Evolutionary conservation across 768 basidiomycete species (phyloP), one percentile per base, ranked within the genome.

Genomic region (Phanerodontia chrysosporium): DNA sequence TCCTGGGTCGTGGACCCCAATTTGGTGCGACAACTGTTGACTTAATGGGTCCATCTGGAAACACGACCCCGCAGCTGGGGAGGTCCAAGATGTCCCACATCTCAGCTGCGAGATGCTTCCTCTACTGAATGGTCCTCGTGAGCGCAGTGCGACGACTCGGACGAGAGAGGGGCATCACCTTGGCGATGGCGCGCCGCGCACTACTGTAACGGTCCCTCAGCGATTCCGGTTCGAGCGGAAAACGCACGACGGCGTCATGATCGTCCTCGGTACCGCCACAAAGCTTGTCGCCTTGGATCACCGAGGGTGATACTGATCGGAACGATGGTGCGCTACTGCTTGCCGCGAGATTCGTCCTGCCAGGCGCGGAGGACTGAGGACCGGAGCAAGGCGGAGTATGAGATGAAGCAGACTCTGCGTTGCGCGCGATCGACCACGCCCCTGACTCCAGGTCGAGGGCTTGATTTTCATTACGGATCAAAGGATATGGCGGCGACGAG

Each of bases 1-100:
- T 58, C 27, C 56, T 25, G 13, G 46, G 24, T 48, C 27, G 46
- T 48, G 46, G 24, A 48, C 35, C 35, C 51, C 12, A 16, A n/a
- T 6, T 39, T 39, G 39, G 32, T 14, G 32, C 32, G 32, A 35
- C 32, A 14, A 14, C 14, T 35, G 32, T 18, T 42, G 39, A 18
- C 39, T 42, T 5, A 42, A 42, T 42, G 39, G 39, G 39, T 8
- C 14, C 36, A 22, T 55, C 53, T 24, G 22, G 28, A 45, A 44
- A 62, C 1, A 63, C 62, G 3, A 63, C 62, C 8, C 62, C 62
- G 39, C 62, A 63, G 49, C 58, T 63, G 18, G 58, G 58, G 8
- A 63, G 55, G 16, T 49, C 58, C 28, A 63, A 39, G 18, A 56
- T 25, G 21, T 63, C 51, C 62, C 62, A 63, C 8, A 63, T 28